Evolutionary conservation across 2,329 filamentous ascomycete genomes (phyloP).

Genomic region (Xylogone sp.): DNA sequence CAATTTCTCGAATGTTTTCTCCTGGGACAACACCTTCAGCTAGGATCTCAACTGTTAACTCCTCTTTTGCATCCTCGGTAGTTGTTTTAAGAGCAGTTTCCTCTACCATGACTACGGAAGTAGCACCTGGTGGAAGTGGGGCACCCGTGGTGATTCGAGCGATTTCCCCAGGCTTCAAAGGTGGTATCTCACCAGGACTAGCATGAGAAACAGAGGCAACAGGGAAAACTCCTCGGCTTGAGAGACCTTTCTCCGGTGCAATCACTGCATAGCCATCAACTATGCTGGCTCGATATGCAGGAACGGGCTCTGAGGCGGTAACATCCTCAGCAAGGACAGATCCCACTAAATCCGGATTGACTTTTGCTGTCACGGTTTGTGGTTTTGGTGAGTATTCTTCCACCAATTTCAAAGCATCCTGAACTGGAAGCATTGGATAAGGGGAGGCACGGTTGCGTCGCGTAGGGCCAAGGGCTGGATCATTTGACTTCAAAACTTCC

Average conservation of each 20-base stretch:
- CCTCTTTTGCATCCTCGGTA: conserved; percentile 78
- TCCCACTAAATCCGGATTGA: conserved; percentile 66
- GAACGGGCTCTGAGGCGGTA: conserved; percentile 74
- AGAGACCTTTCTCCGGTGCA: conserved; percentile 52
- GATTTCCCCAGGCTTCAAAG: conserved; percentile 69
- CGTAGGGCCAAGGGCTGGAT: conserved; percentile 57
- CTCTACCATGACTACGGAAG: conserved; percentile 94
- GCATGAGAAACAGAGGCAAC: conserved; percentile 87
- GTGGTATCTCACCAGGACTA: conserved; percentile 61
- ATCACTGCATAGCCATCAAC: conserved; percentile 94
- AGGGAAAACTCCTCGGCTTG: conserved; percentile 76
- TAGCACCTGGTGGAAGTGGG: conserved; percentile 82
- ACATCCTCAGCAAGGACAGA: conserved; percentile 82
- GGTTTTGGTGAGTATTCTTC: conserved; percentile 67
- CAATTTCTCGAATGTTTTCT: conserved; percentile 88
- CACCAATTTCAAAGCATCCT: conserved; percentile 73
- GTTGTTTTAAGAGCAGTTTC: conserved; percentile 75
- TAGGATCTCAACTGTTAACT: conserved; percentile 82
- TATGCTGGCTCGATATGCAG: conserved; percentile 91
- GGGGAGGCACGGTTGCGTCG: conserved; percentile 80
- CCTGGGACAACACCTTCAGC: conserved; percentile 69
- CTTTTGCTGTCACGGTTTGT: conserved; percentile 50
- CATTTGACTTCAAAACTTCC: conserved; percentile 55
- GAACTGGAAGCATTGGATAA: conserved; percentile 86
- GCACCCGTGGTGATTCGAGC: conserved; percentile 93